Percentiles rank a stretch among this genome's conserved stretches.
Conservation (phyloP, 441 rosid species). For the Raphanus hybrid region DNA sequence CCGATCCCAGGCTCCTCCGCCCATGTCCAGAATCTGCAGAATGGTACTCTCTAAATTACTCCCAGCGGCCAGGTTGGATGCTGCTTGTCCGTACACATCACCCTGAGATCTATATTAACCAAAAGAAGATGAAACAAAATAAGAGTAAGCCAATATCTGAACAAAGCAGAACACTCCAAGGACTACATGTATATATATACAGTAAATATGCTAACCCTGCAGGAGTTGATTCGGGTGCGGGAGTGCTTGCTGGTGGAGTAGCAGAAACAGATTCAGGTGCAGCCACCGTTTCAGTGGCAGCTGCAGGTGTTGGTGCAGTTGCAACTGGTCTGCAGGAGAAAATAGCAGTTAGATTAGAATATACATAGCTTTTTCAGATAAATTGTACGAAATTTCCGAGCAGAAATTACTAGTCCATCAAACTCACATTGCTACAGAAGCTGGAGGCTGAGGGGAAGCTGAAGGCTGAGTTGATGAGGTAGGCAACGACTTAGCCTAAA, state of each 20-base stretch:
- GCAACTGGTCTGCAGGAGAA: no score
- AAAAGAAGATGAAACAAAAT: background rate
- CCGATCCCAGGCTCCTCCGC: constrained; percentile 94
- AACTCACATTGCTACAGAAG: constrained; percentile 38
- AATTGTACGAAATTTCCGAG: background rate
- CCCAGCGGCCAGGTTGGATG: constrained; percentile 89
- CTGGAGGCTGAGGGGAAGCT: constrained; percentile 30
- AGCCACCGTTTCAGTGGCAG: no score
- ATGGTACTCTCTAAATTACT: constrained; percentile 75
- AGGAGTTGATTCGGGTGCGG: no score
- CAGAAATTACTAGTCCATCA: background rate
- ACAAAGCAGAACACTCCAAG: background rate
- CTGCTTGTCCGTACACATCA: constrained; percentile 81
- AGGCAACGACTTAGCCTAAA: constrained; percentile 34
- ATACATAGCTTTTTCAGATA: no score
- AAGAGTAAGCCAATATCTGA: constrained; percentile 9
- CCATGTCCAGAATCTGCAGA: constrained; percentile 94
- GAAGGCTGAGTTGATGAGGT: constrained; percentile 36
- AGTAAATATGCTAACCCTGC: no score
- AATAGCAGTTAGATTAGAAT: no score
- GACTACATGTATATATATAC: background rate
- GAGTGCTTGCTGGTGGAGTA: no score
- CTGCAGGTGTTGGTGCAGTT: no score
- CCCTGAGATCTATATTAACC: constrained; percentile 54
- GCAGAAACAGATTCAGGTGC: no score